Evolutionary conservation across 768 basidiomycete species (phyloP), one percentile per base, ranked within the genome.

Genomic region (Rhizopogon vulgaris): DNA sequence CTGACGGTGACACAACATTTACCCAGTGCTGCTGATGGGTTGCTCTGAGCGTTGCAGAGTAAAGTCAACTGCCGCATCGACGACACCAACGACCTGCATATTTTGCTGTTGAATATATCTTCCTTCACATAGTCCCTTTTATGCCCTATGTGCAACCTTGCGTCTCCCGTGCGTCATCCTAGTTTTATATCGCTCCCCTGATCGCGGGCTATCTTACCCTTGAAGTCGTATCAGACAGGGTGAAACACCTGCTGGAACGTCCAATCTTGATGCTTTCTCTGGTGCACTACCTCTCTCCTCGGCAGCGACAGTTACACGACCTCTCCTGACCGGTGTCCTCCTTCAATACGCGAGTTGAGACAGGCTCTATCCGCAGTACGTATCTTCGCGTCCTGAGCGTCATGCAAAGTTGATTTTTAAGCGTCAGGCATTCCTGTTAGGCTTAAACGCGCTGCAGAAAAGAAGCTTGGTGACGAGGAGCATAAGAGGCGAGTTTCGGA

Each of bases 41-140:
- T 22, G 3, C 22, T 22, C 22, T 22, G 22, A 22, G 22, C 3
- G 3, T 22, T 22, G 22, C 22, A 22, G 22, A 22, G 22, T 22
- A 22, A 68, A 56, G 37, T 91, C 87, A 60, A 70, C 80, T 1
- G 68, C 58, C 18, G 82, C 72, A 51, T 90, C 85, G 86, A 71
- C 83, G 51, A 77, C 73, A 3, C 81, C 82, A 73, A 3, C 22
- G 82, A 79, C 79, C 2, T 88, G 87, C 87, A 77, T 87, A 38
- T 67, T 80, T 22, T 30, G 57, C 84, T 9, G 81, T 86, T 45
- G 84, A 85, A 15, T 72, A 30, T 10, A 10, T 30, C 8, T 8
- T 28, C 1, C 8, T 8, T 7, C 8, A 28, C 8, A 28, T 28
- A 7, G 28, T 9, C 28, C 7, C 28, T 9, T 28, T 8, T 2